These are phyloP conservation scores for Mesembryanthemum crystallinum DNA, from an alignment of 148 eudicot genomes.

Conservation along the genomic window DNA sequence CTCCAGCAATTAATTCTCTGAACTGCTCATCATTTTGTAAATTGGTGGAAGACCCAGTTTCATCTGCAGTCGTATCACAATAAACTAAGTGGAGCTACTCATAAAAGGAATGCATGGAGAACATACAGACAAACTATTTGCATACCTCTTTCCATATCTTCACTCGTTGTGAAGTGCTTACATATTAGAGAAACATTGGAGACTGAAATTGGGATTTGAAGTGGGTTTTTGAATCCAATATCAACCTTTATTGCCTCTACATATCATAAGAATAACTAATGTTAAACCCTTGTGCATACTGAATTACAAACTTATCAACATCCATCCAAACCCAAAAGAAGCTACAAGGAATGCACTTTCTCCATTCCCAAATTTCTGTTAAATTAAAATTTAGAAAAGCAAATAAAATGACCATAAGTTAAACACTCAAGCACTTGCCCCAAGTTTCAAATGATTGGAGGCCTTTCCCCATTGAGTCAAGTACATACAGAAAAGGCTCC, in stretches of 20 bases:
- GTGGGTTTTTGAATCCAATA: constrained; percentile 86
- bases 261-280: background rate
- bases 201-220: constrained; percentile 74
- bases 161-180: constrained; percentile 55
- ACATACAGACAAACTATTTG: constrained; percentile 11
- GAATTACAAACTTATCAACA: too few species aligned
- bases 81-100: constrained; percentile 13
- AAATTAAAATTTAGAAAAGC: too few species aligned
- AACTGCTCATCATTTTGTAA: constrained; percentile 43
- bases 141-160: constrained; percentile 57
- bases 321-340: too few species aligned
- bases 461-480: too few species aligned
- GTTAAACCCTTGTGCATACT: background rate
- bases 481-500: too few species aligned
- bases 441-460: too few species aligned
- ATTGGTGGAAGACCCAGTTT: constrained; percentile 39
- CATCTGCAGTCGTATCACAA: constrained; percentile 46
- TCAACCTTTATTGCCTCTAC: constrained; percentile 90
- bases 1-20: constrained; percentile 38
- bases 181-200: constrained; percentile 77
- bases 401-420: too few species aligned
- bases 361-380: too few species aligned
- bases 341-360: too few species aligned
- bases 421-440: too few species aligned
- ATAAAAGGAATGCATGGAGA: background rate